Conservation (phyloP, 1,139 yeast species). For the Barnettozyma hawaiiensis region DNA sequence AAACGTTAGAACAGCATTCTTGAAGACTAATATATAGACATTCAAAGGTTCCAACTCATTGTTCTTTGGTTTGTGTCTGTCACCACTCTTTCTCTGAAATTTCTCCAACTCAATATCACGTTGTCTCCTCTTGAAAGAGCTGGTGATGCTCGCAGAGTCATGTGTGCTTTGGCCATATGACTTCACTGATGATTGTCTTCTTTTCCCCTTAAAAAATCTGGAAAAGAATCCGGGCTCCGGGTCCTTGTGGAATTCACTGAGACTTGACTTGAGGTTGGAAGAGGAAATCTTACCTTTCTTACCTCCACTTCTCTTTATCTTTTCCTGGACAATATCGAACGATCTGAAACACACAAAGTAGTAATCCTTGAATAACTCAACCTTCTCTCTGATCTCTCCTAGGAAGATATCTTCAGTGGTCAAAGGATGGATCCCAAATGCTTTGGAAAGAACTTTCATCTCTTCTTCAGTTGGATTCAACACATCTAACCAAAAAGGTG, state of each 20-base stretch:
- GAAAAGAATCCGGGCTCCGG: conserved; percentile 10
- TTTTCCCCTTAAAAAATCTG: conserved; percentile 8
- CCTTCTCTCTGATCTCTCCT: conserved; percentile 94
- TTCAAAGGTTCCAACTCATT: conserved; percentile 87
- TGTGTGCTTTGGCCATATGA: conserved; percentile 7
- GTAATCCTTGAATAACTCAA: conserved; percentile 83
- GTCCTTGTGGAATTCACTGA: conserved; percentile 11
- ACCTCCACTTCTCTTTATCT: conserved; percentile 34
- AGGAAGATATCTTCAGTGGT: conserved; percentile 93
- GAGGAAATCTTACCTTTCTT: conserved; percentile 1
- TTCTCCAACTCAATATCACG: conserved; percentile 29
- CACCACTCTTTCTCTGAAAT: conserved; percentile 37
- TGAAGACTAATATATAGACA: conserved; percentile 88
- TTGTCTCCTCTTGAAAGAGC: conserved; percentile 28
- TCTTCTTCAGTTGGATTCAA: conserved; percentile 93
- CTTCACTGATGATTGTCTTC: conserved; percentile 19
- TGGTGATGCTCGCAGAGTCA: conserved; percentile 18
- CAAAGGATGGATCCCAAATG: conserved; percentile 92
- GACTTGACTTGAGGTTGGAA: conserved; percentile 7
- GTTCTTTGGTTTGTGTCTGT: conserved; percentile 44
- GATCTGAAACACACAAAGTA: conserved; percentile 92
- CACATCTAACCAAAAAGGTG: conserved; percentile 90
- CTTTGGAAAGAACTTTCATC: conserved; percentile 85
- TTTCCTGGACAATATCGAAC: conserved; percentile 78
- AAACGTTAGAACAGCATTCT: conserved; percentile 86